phyloP scores from a whole-genome alignment of 495 filamentous ascomycete species.

The Geopyxis carbonaria region DNA sequence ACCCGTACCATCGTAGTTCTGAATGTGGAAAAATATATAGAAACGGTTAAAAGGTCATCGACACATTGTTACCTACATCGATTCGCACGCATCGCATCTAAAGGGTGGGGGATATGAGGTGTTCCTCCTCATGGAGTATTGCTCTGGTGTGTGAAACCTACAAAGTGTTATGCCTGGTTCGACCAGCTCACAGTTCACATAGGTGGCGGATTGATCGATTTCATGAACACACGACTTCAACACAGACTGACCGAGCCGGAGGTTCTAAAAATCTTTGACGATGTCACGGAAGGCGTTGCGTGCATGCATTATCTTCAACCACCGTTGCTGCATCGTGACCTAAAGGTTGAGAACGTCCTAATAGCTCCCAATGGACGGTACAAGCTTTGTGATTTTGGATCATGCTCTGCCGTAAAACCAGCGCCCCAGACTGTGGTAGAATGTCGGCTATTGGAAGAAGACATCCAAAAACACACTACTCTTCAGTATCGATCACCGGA shows the following conservation, averaged over 20 bases:
- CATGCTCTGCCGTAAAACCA: slow-evolving; percentile 63
- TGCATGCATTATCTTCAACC: slow-evolving; percentile 99
- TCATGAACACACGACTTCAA: slow-evolving; percentile 97
- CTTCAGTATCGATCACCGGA: slow-evolving; percentile 95
- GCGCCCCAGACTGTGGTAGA: slow-evolving; percentile 73
- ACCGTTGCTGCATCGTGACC: slow-evolving; percentile 77
- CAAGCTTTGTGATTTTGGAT: slow-evolving; percentile 97
- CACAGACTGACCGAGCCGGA: slow-evolving; percentile 94
- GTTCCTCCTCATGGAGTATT: slow-evolving; percentile 94
- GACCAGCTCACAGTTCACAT: slow-evolving; percentile 27
- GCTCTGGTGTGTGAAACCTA: slow-evolving; percentile 36
- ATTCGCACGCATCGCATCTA: slow-evolving; percentile 89
- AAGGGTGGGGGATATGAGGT: slow-evolving; percentile 91
- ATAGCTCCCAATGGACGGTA: slow-evolving; percentile 60
- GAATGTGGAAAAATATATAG: slow-evolving; percentile 14
- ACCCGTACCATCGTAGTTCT: slow-evolving; percentile 4
- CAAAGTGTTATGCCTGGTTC: slow-evolving; percentile 2
- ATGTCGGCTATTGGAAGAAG: slow-evolving; percentile 82
- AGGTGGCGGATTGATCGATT: slow-evolving; percentile 88
- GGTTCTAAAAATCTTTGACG: slow-evolving; percentile 89
- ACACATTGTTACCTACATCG: slow-evolving; percentile 93
- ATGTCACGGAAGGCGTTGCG: slow-evolving; percentile 88
- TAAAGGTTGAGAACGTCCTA: slow-evolving; percentile 96
- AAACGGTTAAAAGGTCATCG: slow-evolving; percentile 93
- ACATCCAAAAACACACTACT: slow-evolving; percentile 92